Conservation (phyloP, 352 stramenopile genomes). For the Sclerospora graminicola region DNA sequence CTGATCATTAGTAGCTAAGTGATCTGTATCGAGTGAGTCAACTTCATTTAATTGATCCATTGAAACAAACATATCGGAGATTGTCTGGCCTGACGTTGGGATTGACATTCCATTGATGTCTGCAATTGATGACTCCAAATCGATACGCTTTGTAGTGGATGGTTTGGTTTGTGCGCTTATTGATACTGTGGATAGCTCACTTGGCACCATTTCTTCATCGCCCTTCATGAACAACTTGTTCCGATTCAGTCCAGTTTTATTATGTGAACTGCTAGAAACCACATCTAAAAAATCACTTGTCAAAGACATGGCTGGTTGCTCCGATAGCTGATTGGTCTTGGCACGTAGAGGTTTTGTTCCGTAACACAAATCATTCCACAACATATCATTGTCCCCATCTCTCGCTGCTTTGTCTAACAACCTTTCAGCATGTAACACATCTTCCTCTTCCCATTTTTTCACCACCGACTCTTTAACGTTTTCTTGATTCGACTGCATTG, state of each 20-base stretch:
- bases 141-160: constrained; percentile 6
- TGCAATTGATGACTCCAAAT: constrained; percentile 1
- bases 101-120: not conserved
- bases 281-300: not conserved
- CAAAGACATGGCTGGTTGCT: constrained; percentile 2
- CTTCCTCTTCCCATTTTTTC: constrained; percentile 17
- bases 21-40: not conserved
- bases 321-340: constrained; percentile 7
- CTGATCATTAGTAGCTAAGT: constrained; percentile 6
- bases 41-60: constrained; percentile 4
- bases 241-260: not conserved
- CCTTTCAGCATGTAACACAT: constrained; percentile 14
- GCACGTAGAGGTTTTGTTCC: constrained; percentile 14
- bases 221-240: not conserved
- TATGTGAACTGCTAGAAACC: not conserved
- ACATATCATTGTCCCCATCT: constrained; percentile 14
- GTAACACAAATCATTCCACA: constrained; percentile 35
- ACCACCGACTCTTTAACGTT: constrained; percentile 8
- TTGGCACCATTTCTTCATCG: constrained; percentile 1
- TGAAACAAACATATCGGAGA: constrained; percentile 14
- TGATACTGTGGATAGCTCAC: constrained; percentile 6
- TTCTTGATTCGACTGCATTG: constrained; percentile 19
- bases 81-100: constrained; percentile 10
- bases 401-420: constrained; percentile 17
- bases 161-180: not conserved